phyloP scores from a whole-genome alignment of 2,329 filamentous ascomycete species.

The Teratosphaeria pseudoeucalypti region DNA sequence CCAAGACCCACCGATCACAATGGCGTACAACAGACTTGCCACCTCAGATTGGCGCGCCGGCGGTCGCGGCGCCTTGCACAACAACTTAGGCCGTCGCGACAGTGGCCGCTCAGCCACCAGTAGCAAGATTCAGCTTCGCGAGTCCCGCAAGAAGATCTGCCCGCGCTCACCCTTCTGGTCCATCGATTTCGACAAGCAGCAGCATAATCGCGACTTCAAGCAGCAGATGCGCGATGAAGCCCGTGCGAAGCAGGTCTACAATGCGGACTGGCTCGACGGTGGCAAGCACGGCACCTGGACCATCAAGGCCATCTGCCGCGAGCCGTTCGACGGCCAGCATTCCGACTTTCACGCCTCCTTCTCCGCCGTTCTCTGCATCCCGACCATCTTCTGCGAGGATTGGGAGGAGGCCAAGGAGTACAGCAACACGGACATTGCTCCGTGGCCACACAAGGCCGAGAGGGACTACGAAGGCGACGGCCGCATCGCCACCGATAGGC shows the following conservation, averaged over 20 bases:
- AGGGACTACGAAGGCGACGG: conserved; percentile 40
- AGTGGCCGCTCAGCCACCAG: conserved; percentile 2
- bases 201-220: conserved; percentile 13
- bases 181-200: conserved; percentile 14
- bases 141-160: conserved; percentile 15
- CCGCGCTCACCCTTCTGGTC: conserved; percentile 17
- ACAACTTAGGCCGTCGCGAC: conserved; percentile 7
- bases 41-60: not conserved
- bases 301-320: conserved; percentile 2
- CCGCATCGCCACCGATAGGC: conserved; percentile 33
- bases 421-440: conserved; percentile 22
- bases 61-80: not conserved
- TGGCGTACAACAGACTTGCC: not conserved
- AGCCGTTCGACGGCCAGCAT: conserved; percentile 7
- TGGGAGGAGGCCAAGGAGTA: conserved; percentile 13
- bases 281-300: not conserved
- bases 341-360: conserved; percentile 9
- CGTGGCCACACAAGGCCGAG: conserved; percentile 33
- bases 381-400: conserved; percentile 27
- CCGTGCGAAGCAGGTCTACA: not conserved
- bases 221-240: not conserved
- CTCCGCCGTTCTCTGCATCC: conserved; percentile 23
- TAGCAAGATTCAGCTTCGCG: conserved; percentile 11
- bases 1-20: not conserved
- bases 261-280: not conserved